Base-by-base conservation (phyloP, 345 rosid genomes). In the Combretum micranthum region DNA sequence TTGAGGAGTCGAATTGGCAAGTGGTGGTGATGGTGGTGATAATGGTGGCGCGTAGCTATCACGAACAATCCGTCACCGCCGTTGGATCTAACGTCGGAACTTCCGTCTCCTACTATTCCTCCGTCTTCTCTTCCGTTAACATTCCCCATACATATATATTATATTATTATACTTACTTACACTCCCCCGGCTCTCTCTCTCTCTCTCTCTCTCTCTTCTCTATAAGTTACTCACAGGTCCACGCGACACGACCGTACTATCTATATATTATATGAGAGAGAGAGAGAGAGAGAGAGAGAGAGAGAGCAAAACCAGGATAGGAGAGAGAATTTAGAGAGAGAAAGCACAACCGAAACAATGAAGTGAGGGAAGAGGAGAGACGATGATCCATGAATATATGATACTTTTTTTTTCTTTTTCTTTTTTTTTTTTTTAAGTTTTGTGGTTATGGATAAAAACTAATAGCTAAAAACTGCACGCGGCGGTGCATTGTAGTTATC, bases 41-140 rank as follows among this genome's bases (percentile, higher is more conserved):
- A 32, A 32, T 1, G 39, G 39, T 32, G 67, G 46, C 12, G 60
- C 64, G 42, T 65, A 68, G 52, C 61, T 69, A 53, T 74, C 75
- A 45, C 59, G 5, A 42, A 52, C 22, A 9, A 25, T 42, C 17
- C 39, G 53, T 3, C 70, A 51, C 81, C 80, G 53, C 81, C 80
- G 47, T 80, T 80, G 51, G 80, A 70, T 72, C 82, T 68, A 42
- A 63, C 71, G 53, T 32, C 39, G 5, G 72, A 55, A 11, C 74
- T 64, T 52, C 32, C 58, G 56, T 13, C 57, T 7, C n/a, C 17
- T 18, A 16, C 44, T 55, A 14, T 52, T 26, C 19, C 50, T 13
- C 56, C 65, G 52, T 60, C 71, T 62, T 77, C 92, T 69, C 82
- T 82, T 14, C 85, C 98, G 65, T 72, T 88, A 12, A 82, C 87